These are phyloP conservation scores for Telfairia occidentalis DNA, from an alignment of 331 rosid genomes.

Conservation along the genomic window DNA sequence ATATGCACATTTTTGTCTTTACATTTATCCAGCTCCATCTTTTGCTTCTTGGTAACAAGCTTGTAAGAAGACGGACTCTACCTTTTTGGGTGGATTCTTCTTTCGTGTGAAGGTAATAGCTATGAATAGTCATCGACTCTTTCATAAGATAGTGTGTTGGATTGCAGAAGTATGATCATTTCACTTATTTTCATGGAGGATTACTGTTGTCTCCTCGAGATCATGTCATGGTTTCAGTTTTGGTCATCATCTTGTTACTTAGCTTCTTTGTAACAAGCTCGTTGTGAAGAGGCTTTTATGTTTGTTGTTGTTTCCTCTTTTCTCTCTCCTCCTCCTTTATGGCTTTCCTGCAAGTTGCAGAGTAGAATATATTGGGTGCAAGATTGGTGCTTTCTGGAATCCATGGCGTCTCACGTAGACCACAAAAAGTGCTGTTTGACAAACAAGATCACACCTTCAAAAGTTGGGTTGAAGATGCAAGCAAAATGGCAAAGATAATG, in stretches of 20 bases:
- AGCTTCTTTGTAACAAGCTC: background rate
- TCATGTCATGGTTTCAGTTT: background rate
- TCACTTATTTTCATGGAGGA: background rate
- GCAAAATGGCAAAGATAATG: conserved; percentile 3
- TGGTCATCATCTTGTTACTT: background rate
- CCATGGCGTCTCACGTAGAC: background rate
- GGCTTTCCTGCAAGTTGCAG: conserved; percentile 3
- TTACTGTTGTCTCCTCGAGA: background rate
- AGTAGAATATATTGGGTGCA: background rate
- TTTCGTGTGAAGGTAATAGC: background rate
- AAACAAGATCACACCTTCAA: background rate
- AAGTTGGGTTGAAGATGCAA: background rate
- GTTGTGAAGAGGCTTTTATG: background rate
- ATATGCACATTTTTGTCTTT: background rate
- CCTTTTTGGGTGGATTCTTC: background rate
- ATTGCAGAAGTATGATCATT: background rate
- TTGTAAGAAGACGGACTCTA: background rate
- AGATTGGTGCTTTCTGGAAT: background rate
- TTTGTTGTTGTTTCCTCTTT: background rate
- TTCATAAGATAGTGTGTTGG: background rate
- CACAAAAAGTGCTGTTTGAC: background rate
- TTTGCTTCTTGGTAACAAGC: background rate
- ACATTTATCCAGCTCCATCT: background rate
- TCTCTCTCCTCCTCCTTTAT: background rate
- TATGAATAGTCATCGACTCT: background rate